Evolutionary conservation across 352 stramenopile species (phyloP), one percentile per base, ranked within the genome.

Genomic region (Phytopythium montanum): DNA sequence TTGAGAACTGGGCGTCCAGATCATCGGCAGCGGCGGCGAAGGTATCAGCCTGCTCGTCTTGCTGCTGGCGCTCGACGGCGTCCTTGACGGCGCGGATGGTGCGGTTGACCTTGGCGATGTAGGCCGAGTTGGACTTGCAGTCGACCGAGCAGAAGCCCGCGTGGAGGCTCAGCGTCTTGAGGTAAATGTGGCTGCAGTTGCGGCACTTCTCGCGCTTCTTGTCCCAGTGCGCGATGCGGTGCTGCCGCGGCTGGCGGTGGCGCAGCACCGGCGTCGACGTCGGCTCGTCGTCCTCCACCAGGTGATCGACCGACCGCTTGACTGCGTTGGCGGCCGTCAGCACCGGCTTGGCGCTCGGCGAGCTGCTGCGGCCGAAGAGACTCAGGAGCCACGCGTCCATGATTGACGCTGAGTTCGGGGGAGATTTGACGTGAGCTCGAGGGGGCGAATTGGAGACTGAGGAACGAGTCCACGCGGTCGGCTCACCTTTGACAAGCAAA

Each of bases 91-190:
- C 82, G 57, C 76, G 76, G 65, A 92, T 93, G 38, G 79, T 87
- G 69, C 79, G 77, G 70, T 90, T 92, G 2, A 95, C 82, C 66
- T 92, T 89, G 46, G 85, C 73, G 26, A 95, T 66, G 70, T 95
- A 95, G 3, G 68, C 59, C 50, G 85, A 87, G 72, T 95, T 95
- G 38, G 84, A 92, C 73, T 95, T 92, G 79, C 86, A 95, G 68
- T 95, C 86, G 45, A 95, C 77, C 10, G 86, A 95, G 75, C 86
- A 95, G 58, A 82, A 94, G 69, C 81, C 81, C 6, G 72, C 53
- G 65, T 89, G 76, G 36, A 73, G 70, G 52, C 81, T 94, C n/a
- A 90, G 65, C 34, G 83, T 92, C 70, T 92, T 93, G 64, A 95
- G 73, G 65, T 91, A 95, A 59, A 95, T 90, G 60, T 84, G 82